A percentile compares a stretch with the other conserved stretches of the same genome.
These are phyloP conservation scores for Colletotrichum musicola DNA, from an alignment of 2,329 filamentous ascomycete species.

Conservation along the genomic window DNA sequence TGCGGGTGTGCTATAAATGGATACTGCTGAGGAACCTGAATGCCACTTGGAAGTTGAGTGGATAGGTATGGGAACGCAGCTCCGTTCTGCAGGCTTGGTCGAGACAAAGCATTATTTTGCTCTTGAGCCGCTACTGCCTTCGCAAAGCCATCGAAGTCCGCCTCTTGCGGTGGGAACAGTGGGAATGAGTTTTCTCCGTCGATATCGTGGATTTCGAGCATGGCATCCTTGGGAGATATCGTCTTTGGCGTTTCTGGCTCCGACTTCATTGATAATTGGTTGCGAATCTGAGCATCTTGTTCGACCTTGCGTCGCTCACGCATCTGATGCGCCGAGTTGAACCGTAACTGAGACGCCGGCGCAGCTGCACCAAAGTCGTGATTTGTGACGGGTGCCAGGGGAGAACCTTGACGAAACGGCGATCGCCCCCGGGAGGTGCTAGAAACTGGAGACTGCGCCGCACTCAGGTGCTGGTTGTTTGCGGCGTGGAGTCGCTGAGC, in stretches of 20 bases:
- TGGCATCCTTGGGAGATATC: constrained; percentile 93
- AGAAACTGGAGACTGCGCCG: constrained; percentile 63
- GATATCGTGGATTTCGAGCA: constrained; percentile 84
- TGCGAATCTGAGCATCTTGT: constrained; percentile 65
- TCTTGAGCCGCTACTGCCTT: constrained; percentile 40
- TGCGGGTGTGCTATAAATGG: constrained; percentile 58
- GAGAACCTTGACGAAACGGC: constrained; percentile 82
- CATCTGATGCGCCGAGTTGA: constrained; percentile 69
- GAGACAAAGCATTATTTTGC: not conserved
- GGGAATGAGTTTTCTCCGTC: constrained; percentile 79
- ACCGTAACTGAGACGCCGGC: constrained; percentile 40
- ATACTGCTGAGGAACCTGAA: constrained; percentile 64
- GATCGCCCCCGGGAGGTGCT: constrained; percentile 75
- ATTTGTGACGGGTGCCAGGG: constrained; percentile 62
- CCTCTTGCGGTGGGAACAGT: constrained; percentile 76
- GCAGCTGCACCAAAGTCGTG: constrained; percentile 57
- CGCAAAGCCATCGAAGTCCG: constrained; percentile 55
- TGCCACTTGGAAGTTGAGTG: constrained; percentile 52
- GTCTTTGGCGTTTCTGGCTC: constrained; percentile 76
- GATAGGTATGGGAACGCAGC: constrained; percentile 45
- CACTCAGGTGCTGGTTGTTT: constrained; percentile 78
- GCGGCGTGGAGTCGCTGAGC: constrained; percentile 83
- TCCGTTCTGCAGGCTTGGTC: constrained; percentile 2
- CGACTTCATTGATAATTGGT: constrained; percentile 55
- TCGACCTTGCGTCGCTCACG: constrained; percentile 72